These are phyloP conservation scores for Cucurbita moschata DNA, from an alignment of 306 rosid genomes.

Conservation along the genomic window DNA sequence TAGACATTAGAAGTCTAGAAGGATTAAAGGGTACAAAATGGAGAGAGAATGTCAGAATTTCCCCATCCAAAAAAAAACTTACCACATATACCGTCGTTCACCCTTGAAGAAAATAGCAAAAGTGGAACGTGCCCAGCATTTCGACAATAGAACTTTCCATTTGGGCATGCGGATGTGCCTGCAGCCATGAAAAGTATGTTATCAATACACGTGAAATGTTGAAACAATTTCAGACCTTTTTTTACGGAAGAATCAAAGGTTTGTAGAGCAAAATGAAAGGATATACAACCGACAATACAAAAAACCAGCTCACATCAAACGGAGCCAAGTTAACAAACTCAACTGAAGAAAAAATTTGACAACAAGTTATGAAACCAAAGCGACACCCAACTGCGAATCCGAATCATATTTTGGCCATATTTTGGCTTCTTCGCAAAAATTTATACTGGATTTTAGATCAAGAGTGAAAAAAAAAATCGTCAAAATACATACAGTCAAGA, in stretches of 20 bases:
- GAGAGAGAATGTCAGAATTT: neutral
- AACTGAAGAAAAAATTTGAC: neutral
- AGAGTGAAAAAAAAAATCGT: neutral
- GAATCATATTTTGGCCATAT: neutral
- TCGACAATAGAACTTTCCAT: constrained; percentile 57
- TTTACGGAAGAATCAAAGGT: neutral
- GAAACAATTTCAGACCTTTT: neutral
- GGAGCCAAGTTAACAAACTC: neutral
- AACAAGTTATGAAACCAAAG: neutral
- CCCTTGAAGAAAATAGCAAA: constrained; percentile 63
- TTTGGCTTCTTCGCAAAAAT: neutral
- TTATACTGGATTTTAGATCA: neutral
- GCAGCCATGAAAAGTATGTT: constrained; percentile 7
- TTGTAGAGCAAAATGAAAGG: neutral
- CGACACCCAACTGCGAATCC: neutral
- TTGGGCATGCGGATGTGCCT: constrained; percentile 96
- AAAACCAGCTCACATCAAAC: neutral
- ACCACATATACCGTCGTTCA: constrained; percentile 96
- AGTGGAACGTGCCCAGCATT: constrained; percentile 61
- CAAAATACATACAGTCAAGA: neutral
- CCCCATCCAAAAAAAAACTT: constrained; percentile 13
- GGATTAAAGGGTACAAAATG: neutral
- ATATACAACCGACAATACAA: neutral
- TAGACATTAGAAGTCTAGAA: neutral
- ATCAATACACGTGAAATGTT: neutral